phyloP scores from a whole-genome alignment of 2,329 filamentous ascomycete genomes.

The Zelopaecilomyces penicillatus region DNA sequence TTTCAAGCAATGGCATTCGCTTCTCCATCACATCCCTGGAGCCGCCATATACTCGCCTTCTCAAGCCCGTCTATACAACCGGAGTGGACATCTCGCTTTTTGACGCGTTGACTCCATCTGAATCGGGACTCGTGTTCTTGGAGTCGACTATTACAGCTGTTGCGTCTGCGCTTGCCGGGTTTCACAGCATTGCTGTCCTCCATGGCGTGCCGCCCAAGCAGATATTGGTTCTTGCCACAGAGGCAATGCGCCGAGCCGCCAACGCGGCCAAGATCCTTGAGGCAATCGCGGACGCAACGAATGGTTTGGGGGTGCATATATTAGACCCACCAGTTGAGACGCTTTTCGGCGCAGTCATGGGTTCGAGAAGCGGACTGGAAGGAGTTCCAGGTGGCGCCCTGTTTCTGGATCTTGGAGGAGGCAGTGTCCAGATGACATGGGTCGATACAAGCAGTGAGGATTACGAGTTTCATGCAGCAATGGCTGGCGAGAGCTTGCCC shows the following conservation, averaged over 20 bases:
- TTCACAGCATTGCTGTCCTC: slow-evolving; percentile 60
- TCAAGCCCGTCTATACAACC: slow-evolving; percentile 70
- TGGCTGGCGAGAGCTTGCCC: slow-evolving; percentile 48
- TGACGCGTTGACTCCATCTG: slow-evolving; percentile 59
- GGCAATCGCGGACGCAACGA: slow-evolving; percentile 52
- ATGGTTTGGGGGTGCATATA: slow-evolving; percentile 61
- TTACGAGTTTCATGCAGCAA: slow-evolving; percentile 47
- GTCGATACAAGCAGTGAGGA: slow-evolving; percentile 39
- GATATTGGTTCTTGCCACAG: slow-evolving; percentile 73
- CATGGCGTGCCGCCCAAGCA: slow-evolving; percentile 59
- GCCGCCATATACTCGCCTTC: slow-evolving; percentile 59
- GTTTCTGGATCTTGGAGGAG: slow-evolving; percentile 80
- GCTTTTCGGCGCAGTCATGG: slow-evolving; percentile 66
- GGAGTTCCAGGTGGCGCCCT: slow-evolving; percentile 56
- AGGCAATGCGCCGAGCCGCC: slow-evolving; percentile 73
- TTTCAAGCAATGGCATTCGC: slow-evolving; percentile 74
- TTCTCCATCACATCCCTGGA: slow-evolving; percentile 83
- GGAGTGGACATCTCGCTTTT: slow-evolving; percentile 79
- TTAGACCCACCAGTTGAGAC: slow-evolving; percentile 76
- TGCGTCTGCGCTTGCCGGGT: slow-evolving; percentile 56
- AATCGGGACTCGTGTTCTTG: slow-evolving; percentile 35
- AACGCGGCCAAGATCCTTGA: slow-evolving; percentile 63
- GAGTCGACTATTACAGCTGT: slow-evolving; percentile 56
- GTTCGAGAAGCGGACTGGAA: slow-evolving; percentile 66
- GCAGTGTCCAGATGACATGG: slow-evolving; percentile 58